These are phyloP conservation scores for Sparassis latifolia DNA, from an alignment of 1,284 basidiomycete genomes.

Conservation along the genomic window DNA sequence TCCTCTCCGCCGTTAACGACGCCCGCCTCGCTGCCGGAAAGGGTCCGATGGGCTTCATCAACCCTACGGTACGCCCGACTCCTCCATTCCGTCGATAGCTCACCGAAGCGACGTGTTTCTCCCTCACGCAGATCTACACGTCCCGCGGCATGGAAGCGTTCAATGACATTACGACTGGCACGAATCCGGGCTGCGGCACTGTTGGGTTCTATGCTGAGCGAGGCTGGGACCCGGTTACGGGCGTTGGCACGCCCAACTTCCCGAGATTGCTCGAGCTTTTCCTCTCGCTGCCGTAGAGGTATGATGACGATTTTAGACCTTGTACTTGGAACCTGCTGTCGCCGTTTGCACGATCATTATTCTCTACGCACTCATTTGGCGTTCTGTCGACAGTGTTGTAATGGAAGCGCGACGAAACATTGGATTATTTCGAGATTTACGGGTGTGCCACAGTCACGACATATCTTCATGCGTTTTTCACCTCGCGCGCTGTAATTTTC, in stretches of 20 bases:
- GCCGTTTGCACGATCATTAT: no score
- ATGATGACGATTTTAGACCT: neutral
- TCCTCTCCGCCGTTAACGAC: slow-evolving; percentile 57
- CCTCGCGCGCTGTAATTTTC: no score
- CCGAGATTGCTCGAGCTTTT: slow-evolving; percentile 3
- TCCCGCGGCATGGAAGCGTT: slow-evolving; percentile 21
- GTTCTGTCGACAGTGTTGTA: no score
- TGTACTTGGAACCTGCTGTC: neutral
- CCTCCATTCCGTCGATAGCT: neutral
- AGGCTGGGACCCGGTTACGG: slow-evolving; percentile 30
- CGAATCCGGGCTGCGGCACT: slow-evolving; percentile 11
- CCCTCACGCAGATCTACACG: slow-evolving; percentile 20
- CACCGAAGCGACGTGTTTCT: neutral
- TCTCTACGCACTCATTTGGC: no score
- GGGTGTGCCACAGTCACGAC: no score
- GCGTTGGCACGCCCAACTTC: slow-evolving; percentile 22
- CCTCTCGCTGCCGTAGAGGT: neutral
- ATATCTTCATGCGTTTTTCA: no score
- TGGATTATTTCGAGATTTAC: no score
- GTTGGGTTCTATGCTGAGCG: slow-evolving; percentile 6
- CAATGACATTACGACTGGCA: slow-evolving; percentile 31
- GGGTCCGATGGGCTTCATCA: slow-evolving; percentile 49
- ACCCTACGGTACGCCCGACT: slow-evolving; percentile 27
- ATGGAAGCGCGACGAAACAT: no score
- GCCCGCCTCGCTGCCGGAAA: slow-evolving; percentile 35